Percentiles rank a stretch among this genome's conserved stretches.
phyloP scores from a whole-genome alignment of 441 rosid genomes.

The Syzygium syzygioides region DNA sequence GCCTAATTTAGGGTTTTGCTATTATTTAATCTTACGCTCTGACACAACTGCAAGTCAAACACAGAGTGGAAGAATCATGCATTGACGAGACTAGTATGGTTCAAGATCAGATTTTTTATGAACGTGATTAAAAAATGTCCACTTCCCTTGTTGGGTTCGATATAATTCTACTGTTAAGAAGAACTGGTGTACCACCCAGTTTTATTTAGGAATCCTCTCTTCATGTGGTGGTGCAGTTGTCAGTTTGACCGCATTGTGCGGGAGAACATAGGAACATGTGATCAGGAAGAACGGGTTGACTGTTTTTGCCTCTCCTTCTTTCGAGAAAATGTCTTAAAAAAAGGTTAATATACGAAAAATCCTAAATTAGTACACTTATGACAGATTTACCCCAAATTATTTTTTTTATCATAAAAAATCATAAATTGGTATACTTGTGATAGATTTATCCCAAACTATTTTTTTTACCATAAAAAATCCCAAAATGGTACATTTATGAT shows the following conservation, averaged over 20 bases:
- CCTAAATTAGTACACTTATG: too few species aligned
- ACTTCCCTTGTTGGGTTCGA: not conserved
- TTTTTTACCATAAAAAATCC: too few species aligned
- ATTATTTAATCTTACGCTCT: not conserved
- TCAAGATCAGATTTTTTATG: not conserved
- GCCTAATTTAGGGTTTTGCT: not conserved
- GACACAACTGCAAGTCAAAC: not conserved
- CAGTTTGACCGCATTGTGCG: not conserved
- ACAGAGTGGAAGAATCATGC: not conserved
- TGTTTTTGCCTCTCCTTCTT: not conserved
- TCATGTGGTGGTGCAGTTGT: not conserved
- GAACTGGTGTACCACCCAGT: not conserved
- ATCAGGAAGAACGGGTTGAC: not conserved
- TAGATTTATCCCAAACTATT: too few species aligned
- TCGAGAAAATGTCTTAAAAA: not conserved
- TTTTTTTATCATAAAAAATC: too few species aligned
- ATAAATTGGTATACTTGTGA: too few species aligned
- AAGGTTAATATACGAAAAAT: too few species aligned
- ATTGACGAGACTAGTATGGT: not conserved
- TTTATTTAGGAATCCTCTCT: not conserved
- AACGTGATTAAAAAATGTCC: not conserved
- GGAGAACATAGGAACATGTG: not conserved
- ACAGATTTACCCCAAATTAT: too few species aligned
- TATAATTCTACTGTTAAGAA: rapidly evolving
- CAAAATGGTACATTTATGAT: too few species aligned